phyloP scores from a whole-genome alignment of 169 alveolate genomes.

The Neospora caninum region DNA sequence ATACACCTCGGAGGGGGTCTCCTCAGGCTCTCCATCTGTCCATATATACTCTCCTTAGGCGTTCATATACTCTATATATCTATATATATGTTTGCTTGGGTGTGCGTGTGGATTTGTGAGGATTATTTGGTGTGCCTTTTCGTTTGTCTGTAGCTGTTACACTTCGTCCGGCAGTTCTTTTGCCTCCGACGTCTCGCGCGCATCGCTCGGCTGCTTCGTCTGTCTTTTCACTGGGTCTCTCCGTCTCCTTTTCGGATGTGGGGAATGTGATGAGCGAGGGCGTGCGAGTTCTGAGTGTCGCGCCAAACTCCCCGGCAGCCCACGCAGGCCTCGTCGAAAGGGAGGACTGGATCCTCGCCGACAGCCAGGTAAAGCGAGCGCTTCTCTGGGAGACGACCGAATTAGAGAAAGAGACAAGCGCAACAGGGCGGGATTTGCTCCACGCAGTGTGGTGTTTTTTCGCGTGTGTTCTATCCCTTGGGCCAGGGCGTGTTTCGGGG shows the following conservation, averaged over 20 bases:
- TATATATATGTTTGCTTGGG: not conserved
- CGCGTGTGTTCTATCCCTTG: too few species aligned
- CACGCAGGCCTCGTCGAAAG: not conserved
- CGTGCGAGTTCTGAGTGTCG: not conserved
- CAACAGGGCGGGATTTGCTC: too few species aligned
- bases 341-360: conserved; percentile 26
- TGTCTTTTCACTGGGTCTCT: not conserved
- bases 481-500: too few species aligned
- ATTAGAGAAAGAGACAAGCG: too few species aligned
- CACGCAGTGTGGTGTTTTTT: too few species aligned
- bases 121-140: too few species aligned
- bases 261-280: conserved; percentile 12
- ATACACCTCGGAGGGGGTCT: too few species aligned
- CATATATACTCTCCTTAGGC: too few species aligned
- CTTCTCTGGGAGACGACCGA: too few species aligned
- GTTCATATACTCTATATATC: not conserved
- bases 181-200: not conserved
- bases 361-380: not conserved
- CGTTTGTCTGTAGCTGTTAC: not conserved
- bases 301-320: conserved; percentile 10
- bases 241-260: conserved; percentile 4
- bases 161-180: not conserved
- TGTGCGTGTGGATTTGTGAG: not conserved
- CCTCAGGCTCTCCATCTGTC: too few species aligned
- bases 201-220: not conserved